Evolutionary conservation across 257 asterid species (phyloP), one percentile per base, ranked within the genome.

Genomic region (Euphrasia confusa): DNA sequence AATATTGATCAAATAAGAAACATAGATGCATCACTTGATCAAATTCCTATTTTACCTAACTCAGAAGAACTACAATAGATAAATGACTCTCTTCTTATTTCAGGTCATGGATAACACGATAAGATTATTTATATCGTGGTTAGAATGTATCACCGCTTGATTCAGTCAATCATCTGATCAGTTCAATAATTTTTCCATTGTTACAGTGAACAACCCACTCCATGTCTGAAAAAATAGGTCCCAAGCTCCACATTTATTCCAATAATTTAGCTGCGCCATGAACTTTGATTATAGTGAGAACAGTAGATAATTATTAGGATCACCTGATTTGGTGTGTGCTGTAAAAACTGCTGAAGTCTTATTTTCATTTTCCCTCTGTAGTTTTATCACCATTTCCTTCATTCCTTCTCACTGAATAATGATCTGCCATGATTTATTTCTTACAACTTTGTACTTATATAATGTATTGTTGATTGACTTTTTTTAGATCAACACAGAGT

Each of bases 401-500:
- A 28, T 68, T 54, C 35, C 17, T 47, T 26, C 54, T 37, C 24
- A 32, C 57, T 37, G 17, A 32, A 3, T 21, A 13, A 14, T 33
- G 56, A 56, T 53, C 45, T 45, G 45, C 61, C 26, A 28, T 63
- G 69, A 58, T 76, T 60, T 60, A 24, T 56, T 15, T 60, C 54
- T 32, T 24, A 28, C 40, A 21, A 11, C 14, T 50, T 26, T 54
- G 48, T 10, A 58, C 44, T 57, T 2, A 49, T 55, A 35, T 48
- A 45, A 57, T 50, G 64, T 33, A 55, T 37, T 37, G 35, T 75
- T 72, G 37, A 64, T 49, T 60, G 55, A 28, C 61, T 56, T 7
- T 58, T 3, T 67, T 37, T 65, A 90, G 97, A 77, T 76, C 95
- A 37, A 83, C 88, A 1, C 93, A 87, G 61, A 90, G 94, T 80